Conservation (phyloP, 2,329 filamentous ascomycete genomes). For the Exutisphaerella laricina region DNA sequence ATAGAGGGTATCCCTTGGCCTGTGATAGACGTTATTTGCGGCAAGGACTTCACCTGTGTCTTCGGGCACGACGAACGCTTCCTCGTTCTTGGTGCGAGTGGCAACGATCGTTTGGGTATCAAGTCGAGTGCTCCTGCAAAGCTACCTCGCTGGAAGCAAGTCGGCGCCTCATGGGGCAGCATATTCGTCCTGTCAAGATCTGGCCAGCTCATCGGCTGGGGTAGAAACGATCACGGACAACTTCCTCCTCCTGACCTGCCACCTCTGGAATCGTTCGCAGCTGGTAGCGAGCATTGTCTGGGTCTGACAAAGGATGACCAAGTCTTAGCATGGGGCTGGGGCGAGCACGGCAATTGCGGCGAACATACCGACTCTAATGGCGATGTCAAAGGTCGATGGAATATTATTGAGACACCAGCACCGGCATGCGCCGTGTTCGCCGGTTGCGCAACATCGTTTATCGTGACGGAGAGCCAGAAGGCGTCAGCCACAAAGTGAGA, state of each 20-base stretch:
- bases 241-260: conserved; percentile 61
- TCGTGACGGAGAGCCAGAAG: conserved; percentile 43
- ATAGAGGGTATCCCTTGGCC: conserved; percentile 56
- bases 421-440: conserved; percentile 62
- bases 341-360: conserved; percentile 95
- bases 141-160: conserved; percentile 57
- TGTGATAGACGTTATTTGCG: conserved; percentile 66
- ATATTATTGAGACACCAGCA: conserved; percentile 53
- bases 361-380: conserved; percentile 54
- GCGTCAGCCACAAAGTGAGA: neutral
- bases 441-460: conserved; percentile 88
- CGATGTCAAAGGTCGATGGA: conserved; percentile 65
- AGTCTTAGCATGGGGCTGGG: conserved; percentile 89
- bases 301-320: conserved; percentile 59
- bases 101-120: conserved; percentile 58
- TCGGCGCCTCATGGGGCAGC: conserved; percentile 76
- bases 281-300: conserved; percentile 87
- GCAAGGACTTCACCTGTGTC: conserved; percentile 78
- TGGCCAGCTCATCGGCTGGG: conserved; percentile 65
- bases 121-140: conserved; percentile 44
- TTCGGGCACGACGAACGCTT: conserved; percentile 57
- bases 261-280: conserved; percentile 57
- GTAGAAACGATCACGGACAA: conserved; percentile 79
- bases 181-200: conserved; percentile 63
- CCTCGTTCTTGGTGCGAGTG: conserved; percentile 66